A percentile compares a stretch with the other conserved stretches of the same genome.
Evolutionary conservation across 192 early-diverging fungal genomes (phyloP).

Genomic region (Entomortierella chlamydospora): DNA sequence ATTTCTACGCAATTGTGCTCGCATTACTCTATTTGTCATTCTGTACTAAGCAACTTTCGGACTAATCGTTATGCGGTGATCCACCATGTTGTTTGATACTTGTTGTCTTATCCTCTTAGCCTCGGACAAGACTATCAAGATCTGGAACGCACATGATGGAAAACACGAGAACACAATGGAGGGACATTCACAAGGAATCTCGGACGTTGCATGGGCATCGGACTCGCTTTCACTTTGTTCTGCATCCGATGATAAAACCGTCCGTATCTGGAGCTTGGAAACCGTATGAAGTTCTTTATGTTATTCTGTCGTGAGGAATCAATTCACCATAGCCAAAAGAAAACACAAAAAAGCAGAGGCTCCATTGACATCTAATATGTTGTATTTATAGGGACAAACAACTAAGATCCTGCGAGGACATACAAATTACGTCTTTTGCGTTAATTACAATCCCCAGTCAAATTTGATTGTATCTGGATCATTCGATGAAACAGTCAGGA

Average conservation of each 20-base stretch:
- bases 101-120: constrained; percentile 62
- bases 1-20: too few relatives aligned
- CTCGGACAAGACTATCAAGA: constrained; percentile 94
- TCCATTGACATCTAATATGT: background rate
- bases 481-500: constrained; percentile 96
- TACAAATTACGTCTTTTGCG: constrained; percentile 97
- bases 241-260: constrained; percentile 94
- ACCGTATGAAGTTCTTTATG: constrained; percentile 62
- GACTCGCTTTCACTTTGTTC: constrained; percentile 92
- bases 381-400: constrained; percentile 64
- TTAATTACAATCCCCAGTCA: constrained; percentile 95
- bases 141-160: constrained; percentile 92
- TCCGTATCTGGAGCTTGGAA: constrained; percentile 91
- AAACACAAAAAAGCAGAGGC: too few relatives aligned
- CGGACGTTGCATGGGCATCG: constrained; percentile 95
- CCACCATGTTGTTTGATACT: background rate
- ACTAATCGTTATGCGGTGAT: background rate
- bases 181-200: constrained; percentile 93
- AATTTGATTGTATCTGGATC: constrained; percentile 97
- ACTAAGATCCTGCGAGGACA: constrained; percentile 89
- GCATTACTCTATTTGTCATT: background rate
- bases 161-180: constrained; percentile 86
- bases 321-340: too few relatives aligned
- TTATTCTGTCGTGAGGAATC: constrained; percentile 3
- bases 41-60: background rate